Conservation (phyloP, 1,139 yeast species). For the Wickerhamiella pararugosa region DNA sequence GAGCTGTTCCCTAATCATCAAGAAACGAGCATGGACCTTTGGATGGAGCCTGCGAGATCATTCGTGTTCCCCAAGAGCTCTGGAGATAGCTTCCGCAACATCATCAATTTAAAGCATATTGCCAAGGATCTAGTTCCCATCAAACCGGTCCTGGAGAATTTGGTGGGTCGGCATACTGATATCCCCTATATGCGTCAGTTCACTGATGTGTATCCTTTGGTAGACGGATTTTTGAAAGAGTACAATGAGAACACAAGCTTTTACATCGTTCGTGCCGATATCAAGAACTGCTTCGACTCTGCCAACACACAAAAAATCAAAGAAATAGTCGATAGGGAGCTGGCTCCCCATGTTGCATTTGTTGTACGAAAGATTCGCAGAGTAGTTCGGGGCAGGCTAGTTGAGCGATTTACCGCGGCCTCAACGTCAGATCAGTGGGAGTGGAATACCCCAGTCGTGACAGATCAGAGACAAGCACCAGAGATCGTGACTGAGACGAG, state of each 20-base stretch:
- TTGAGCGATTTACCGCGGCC: no score
- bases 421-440: no score
- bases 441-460: no score
- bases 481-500: not conserved
- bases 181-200: not conserved
- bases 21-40: no score
- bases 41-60: not conserved
- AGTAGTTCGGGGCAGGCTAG: no score
- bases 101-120: conserved; percentile 11
- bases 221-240: conserved; percentile 13
- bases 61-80: conserved; percentile 13
- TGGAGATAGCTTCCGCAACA: conserved; percentile 10
- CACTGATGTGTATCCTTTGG: conserved; percentile 9
- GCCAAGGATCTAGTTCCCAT: conserved; percentile 7
- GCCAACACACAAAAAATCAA: conserved; percentile 33
- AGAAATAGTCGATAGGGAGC: conserved; percentile 1
- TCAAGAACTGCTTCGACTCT: conserved; percentile 65
- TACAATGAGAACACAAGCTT: conserved; percentile 21
- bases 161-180: not conserved
- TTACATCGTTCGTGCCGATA: conserved; percentile 58
- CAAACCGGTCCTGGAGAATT: conserved; percentile 9
- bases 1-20: no score
- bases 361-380: no score
- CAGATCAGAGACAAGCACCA: no score
- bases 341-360: not conserved